Conservation (phyloP, 495 filamentous ascomycete species). For the Hypoxylon lenormandii region DNA sequence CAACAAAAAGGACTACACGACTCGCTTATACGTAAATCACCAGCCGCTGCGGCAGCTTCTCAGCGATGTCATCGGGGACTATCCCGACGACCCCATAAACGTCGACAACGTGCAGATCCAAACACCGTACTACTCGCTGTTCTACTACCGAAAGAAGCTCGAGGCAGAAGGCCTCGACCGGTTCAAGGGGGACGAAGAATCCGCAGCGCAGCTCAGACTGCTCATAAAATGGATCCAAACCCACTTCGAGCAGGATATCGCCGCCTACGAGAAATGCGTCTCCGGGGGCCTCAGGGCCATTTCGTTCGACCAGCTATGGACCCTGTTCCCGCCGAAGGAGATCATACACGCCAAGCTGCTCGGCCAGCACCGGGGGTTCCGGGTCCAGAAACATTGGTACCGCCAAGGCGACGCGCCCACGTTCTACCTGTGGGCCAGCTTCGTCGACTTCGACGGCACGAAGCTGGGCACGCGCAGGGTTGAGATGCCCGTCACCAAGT, state of each 20-base stretch:
- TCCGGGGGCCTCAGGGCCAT: constrained; percentile 46
- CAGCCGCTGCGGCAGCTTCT: constrained; percentile 51
- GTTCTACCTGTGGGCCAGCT: constrained; percentile 33
- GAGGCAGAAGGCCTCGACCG: constrained; percentile 44
- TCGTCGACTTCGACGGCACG: constrained; percentile 55
- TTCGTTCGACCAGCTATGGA: constrained; percentile 54
- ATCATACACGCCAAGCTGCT: constrained; percentile 47
- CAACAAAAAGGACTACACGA: constrained; percentile 39
- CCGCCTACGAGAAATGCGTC: constrained; percentile 49
- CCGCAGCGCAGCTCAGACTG: constrained; percentile 46
- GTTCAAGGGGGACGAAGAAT: constrained; percentile 50
- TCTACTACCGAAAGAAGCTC: constrained; percentile 49
- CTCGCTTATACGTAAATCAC: constrained; percentile 51
- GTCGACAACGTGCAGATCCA: constrained; percentile 50
- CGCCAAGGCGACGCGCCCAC: constrained; percentile 19
- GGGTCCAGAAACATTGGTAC: constrained; percentile 42
- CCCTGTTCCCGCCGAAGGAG: constrained; percentile 49
- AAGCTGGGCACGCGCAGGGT: constrained; percentile 41
- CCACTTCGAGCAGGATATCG: constrained; percentile 52
- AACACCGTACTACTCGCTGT: constrained; percentile 51
- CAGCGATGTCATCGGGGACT: constrained; percentile 49
- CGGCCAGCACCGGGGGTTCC: constrained; percentile 50
- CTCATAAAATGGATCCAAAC: constrained; percentile 53
- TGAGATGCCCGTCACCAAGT: constrained; percentile 45
- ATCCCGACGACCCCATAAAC: constrained; percentile 50